Evolutionary conservation across 2,329 filamentous ascomycete species (phyloP), one percentile per base, ranked within the genome.

Genomic region (Corniculantispora saksenae): DNA sequence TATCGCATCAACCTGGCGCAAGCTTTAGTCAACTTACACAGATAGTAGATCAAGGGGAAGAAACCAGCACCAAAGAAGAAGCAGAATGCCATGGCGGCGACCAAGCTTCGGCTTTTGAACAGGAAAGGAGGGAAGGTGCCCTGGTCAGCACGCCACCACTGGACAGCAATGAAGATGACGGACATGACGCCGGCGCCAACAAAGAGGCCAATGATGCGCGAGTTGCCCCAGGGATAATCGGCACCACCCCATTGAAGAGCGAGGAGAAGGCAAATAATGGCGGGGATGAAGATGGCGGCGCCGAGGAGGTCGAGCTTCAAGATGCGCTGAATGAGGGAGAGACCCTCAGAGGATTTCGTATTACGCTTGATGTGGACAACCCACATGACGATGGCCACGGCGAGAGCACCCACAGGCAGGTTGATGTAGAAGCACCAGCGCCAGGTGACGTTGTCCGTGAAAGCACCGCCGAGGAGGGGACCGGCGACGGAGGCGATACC

Each of bases 171-270:
- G 66, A 89, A 89, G 32, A 82, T 67, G 63, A 72, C 63, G 19
- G 78, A 73, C 72, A 86, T 79, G 23, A 78, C 72, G 1, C 72
- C 83, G n/a, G 79, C 80, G 4, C 82, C 81, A 10, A 81, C 76
- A 62, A 87, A 81, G 23, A 87, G 74, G 1, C 82, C 83, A 45
- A 86, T 82, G 58, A 86, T 77, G 27, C 74, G 76, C 15, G 79
- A 73, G 73, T 77, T 79, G 64, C 72, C 76, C 85, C 85, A 88
- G 4, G 84, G 59, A 63, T 83, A 82, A 27, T 80, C 72, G 47
- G 80, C 76, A 10, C 86, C 86, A 17, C 84, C 86, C 81, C 83
- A 87, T 69, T 87, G 82, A 45, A 88, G 76, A 9, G 84, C 85
- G 4, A 88, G 77, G 10, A 88, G 74, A 15, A 87, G 76, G 68